These are phyloP conservation scores for Podaxis mareebaensis DNA, from an alignment of 768 basidiomycete genomes.

Conservation along the genomic window DNA sequence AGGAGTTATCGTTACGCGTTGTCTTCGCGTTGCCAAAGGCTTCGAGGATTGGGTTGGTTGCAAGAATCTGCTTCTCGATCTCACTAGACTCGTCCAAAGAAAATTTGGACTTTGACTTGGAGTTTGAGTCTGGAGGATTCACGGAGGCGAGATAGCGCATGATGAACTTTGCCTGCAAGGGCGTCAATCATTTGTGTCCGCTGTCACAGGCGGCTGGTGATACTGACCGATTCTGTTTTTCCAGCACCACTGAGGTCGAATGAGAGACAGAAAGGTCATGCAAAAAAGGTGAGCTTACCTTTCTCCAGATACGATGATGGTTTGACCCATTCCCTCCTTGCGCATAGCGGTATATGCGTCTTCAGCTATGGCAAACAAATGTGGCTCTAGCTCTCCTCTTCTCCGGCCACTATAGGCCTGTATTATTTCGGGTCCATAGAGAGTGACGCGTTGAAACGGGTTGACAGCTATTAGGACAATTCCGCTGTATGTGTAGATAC, in stretches of 20 bases:
- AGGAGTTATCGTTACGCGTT: conserved; percentile 98
- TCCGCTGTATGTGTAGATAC: conserved; percentile 98
- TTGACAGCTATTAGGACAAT: conserved; percentile 99
- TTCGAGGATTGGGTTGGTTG: conserved; percentile 99
- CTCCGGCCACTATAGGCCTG: conserved; percentile 92
- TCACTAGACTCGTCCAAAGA: conserved; percentile 88
- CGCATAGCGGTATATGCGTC: conserved; percentile 99
- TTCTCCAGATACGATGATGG: conserved; percentile 98
- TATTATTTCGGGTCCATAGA: conserved; percentile 96
- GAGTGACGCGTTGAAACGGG: conserved; percentile 95
- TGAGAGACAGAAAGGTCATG: conserved; percentile 18
- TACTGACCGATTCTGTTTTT: conserved; percentile 91
- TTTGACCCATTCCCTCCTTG: conserved; percentile 91
- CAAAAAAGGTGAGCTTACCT: conserved; percentile 54
- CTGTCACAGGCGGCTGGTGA: background rate
- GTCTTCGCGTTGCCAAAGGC: conserved; percentile 99
- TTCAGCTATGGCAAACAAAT: conserved; percentile 98
- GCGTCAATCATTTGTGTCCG: background rate
- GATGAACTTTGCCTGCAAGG: conserved; percentile 87
- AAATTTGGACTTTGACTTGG: conserved; percentile 66
- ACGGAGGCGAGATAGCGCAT: conserved; percentile 99
- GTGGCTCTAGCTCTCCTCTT: conserved; percentile 95
- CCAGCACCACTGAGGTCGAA: conserved; percentile 83
- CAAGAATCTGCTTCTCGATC: conserved; percentile 95
- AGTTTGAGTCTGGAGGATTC: conserved; percentile 71